Conservation (phyloP, 805 yeast genomes). For the Monosporozyma aerobia region DNA sequence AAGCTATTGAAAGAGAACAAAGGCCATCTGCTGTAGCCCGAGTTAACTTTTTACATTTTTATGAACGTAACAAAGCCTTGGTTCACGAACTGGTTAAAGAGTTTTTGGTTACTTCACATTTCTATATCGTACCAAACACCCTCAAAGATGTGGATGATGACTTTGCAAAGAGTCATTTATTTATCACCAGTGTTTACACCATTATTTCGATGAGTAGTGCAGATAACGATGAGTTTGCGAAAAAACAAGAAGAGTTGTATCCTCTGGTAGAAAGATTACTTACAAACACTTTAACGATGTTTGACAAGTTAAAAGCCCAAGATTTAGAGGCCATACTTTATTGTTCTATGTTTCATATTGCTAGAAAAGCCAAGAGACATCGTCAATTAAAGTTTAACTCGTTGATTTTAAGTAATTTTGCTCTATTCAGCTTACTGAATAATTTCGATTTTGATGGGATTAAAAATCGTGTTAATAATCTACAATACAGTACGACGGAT, state of each 20-base stretch:
- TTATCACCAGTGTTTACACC: constrained; percentile 45
- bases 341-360: constrained; percentile 44
- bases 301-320: constrained; percentile 47
- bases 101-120: constrained; percentile 45
- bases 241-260: constrained; percentile 40
- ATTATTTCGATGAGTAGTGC: constrained; percentile 49
- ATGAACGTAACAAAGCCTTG: constrained; percentile 34
- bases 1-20: constrained; percentile 24
- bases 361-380: constrained; percentile 39
- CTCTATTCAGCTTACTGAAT: constrained; percentile 40
- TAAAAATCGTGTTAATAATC: constrained; percentile 28
- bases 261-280: constrained; percentile 41
- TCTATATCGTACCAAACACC: constrained; percentile 57
- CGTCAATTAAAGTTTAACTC: constrained; percentile 43
- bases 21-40: constrained; percentile 32
- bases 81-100: constrained; percentile 39
- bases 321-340: constrained; percentile 54
- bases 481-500: constrained; percentile 31
- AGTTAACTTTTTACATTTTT: constrained; percentile 40
- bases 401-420: constrained; percentile 45
- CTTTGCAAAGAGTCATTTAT: constrained; percentile 44
- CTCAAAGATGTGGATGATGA: constrained; percentile 37
- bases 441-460: constrained; percentile 39
- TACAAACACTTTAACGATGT: constrained; percentile 39
- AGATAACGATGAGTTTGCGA: constrained; percentile 40